Conservation (phyloP, 495 filamentous ascomycete species). For the Penicillium herquei region DNA sequence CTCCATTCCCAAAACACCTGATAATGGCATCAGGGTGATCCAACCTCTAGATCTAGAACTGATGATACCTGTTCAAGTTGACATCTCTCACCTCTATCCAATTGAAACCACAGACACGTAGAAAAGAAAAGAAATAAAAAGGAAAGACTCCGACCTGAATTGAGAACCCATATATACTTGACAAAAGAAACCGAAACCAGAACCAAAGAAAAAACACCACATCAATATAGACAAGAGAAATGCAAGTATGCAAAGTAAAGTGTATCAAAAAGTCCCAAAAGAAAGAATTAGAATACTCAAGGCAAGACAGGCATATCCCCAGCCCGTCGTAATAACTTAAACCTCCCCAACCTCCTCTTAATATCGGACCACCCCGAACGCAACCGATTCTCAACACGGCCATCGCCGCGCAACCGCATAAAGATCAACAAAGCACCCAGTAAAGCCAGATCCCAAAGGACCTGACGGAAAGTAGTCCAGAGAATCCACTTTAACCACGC, state of each 20-base stretch:
- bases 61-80: no score
- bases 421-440: constrained; percentile 71
- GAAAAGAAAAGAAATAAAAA: constrained; percentile 8
- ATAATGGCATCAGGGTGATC: no score
- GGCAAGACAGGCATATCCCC: constrained; percentile 24
- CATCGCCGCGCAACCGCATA: constrained; percentile 75
- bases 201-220: constrained; percentile 11
- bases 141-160: constrained; percentile 13
- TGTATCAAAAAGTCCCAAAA: constrained; percentile 1
- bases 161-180: constrained; percentile 32
- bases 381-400: constrained; percentile 74
- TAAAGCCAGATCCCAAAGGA: constrained; percentile 67
- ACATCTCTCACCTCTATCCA: no score
- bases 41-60: constrained; percentile 1
- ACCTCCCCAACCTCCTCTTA: constrained; percentile 55
- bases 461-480: constrained; percentile 68
- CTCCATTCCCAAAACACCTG: no score
- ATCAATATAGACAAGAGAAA: constrained; percentile 10
- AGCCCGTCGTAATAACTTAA: constrained; percentile 34
- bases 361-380: constrained; percentile 59
- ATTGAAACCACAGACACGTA: no score
- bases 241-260: constrained; percentile 4
- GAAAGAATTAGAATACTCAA: constrained; percentile 9
- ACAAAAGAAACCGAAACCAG: constrained; percentile 25
- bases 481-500: constrained; percentile 74